These are phyloP conservation scores for Colletotrichum coccodes DNA, from an alignment of 2,329 filamentous ascomycete genomes.

Conservation along the genomic window DNA sequence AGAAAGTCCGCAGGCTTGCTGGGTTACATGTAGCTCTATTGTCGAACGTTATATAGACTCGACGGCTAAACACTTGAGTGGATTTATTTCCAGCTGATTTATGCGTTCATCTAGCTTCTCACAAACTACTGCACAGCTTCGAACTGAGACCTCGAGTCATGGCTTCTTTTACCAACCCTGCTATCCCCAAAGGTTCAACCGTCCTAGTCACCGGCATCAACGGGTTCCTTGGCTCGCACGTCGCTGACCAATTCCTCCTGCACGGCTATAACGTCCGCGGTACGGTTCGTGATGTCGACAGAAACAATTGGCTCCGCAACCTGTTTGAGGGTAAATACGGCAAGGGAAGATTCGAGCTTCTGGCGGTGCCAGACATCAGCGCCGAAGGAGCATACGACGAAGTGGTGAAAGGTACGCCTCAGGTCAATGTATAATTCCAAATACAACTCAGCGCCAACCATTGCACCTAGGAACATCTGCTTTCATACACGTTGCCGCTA, in stretches of 20 bases:
- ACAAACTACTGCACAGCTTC: not conserved
- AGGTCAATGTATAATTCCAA: fast-evolving
- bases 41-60: not conserved
- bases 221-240: conserved; percentile 52
- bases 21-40: too few relatives aligned
- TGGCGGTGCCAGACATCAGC: conserved; percentile 45
- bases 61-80: too few relatives aligned
- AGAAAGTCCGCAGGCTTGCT: too few relatives aligned
- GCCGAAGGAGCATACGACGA: conserved; percentile 38
- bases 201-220: conserved; percentile 53
- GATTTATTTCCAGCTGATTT: too few relatives aligned
- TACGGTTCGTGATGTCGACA: conserved; percentile 45
- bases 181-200: not conserved
- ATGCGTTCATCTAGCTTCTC: not conserved
- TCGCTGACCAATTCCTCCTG: conserved; percentile 45
- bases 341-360: conserved; percentile 43
- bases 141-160: not conserved
- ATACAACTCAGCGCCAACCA: conserved; percentile 33
- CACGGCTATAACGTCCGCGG: conserved; percentile 50
- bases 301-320: conserved; percentile 39
- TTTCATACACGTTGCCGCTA: conserved; percentile 50
- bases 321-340: conserved; percentile 45
- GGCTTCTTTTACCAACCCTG: not conserved
- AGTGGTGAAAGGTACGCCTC: conserved; percentile 38
- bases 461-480: conserved; percentile 35